Percentiles rank a stretch among this genome's conserved stretches.
Evolutionary conservation across 148 eudicot genomes (phyloP).

Genomic region (Camellia sinensis): DNA sequence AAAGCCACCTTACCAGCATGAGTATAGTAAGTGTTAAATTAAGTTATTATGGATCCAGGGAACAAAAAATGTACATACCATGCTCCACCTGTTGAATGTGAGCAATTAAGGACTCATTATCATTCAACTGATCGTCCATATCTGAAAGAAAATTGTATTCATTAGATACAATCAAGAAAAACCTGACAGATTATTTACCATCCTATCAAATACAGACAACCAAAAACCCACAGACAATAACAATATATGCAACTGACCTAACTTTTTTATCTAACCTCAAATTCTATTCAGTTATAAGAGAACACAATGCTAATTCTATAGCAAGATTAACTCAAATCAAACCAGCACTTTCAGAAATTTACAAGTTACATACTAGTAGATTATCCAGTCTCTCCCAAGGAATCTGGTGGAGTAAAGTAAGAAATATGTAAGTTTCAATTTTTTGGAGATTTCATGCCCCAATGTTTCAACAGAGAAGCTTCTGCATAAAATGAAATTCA

Average conservation of each 20-base stretch:
- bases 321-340: not conserved
- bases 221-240: not conserved
- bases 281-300: not conserved
- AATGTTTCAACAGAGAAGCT: not conserved
- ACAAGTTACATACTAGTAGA: not conserved
- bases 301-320: not conserved
- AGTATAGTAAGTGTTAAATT: not conserved
- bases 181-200: not conserved
- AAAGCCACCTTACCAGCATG: not conserved
- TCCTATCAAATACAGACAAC: not conserved
- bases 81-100: constrained; percentile 66
- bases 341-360: not conserved
- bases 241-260: not conserved
- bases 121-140: constrained; percentile 55
- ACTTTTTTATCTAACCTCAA: not conserved
- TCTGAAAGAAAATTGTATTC: constrained; percentile 18
- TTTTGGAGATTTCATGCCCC: not conserved
- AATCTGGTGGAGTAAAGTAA: not conserved
- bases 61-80: constrained; percentile 42
- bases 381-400: not conserved
- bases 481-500: not conserved
- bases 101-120: constrained; percentile 52
- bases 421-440: not conserved
- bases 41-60: not conserved
- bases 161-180: not conserved